phyloP scores from a whole-genome alignment of 208 protist species.

The Trypanosoma brucei region DNA sequence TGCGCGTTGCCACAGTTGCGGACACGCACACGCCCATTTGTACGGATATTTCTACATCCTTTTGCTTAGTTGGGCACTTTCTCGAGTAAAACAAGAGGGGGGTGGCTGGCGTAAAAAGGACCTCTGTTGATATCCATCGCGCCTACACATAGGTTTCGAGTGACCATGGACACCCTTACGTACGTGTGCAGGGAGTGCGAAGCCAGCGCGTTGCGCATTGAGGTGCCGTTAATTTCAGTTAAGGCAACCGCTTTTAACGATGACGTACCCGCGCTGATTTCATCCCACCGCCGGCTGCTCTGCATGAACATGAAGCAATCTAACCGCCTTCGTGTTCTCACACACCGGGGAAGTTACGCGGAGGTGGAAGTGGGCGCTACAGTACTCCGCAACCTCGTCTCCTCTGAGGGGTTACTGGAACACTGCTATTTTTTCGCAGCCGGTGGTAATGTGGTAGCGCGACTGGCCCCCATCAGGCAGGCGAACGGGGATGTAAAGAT shows the following conservation, averaged over 20 bases:
- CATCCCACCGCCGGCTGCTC: constrained; percentile 61
- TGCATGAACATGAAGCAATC: constrained; percentile 81
- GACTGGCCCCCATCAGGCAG: constrained; percentile 54
- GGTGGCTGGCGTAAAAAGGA: background rate
- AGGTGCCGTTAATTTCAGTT: constrained; percentile 67
- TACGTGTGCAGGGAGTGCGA: constrained; percentile 52
- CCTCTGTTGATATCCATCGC: too few species aligned
- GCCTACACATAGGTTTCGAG: background rate
- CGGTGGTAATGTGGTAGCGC: constrained; percentile 51
- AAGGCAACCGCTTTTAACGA: constrained; percentile 48
- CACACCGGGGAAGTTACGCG: constrained; percentile 60
- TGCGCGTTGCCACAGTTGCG: background rate
- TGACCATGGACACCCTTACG: constrained; percentile 59
- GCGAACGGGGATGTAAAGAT: constrained; percentile 69
- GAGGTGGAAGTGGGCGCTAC: constrained; percentile 49
- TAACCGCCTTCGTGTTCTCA: constrained; percentile 76
- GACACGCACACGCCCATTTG: background rate
- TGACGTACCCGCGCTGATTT: constrained; percentile 40
- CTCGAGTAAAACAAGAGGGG: background rate
- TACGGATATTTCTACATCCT: background rate
- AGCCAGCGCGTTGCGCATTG: constrained; percentile 53
- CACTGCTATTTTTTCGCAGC: constrained; percentile 74
- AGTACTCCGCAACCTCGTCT: constrained; percentile 48
- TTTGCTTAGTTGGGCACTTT: too few species aligned
- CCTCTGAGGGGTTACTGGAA: constrained; percentile 42